Conservation (phyloP, 2,329 filamentous ascomycete species). For the Beauveria sp. region DNA sequence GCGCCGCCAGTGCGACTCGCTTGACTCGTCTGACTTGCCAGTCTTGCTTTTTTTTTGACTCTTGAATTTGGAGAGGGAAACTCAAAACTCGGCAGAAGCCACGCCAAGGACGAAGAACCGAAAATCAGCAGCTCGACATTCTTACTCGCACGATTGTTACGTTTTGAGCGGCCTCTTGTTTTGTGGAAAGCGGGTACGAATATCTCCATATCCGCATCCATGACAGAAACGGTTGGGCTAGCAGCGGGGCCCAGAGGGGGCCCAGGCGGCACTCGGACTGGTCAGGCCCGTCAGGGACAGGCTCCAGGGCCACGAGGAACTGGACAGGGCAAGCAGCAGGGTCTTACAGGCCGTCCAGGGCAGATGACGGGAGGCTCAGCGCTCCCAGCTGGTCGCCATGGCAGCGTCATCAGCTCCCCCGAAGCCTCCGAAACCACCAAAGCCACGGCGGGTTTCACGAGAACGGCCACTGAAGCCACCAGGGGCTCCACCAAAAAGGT, state of each 20-base stretch:
- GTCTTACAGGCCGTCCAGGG: background rate
- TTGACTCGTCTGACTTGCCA: no score
- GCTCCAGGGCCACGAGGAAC: background rate
- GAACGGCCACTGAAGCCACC: background rate
- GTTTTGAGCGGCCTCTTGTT: no score
- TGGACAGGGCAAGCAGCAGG: background rate
- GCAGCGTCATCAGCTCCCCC: no score
- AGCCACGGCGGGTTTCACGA: background rate
- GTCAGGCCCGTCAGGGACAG: background rate
- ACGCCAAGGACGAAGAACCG: background rate
- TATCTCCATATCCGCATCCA: background rate
- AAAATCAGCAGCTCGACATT: background rate
- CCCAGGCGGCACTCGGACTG: background rate
- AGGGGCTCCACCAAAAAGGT: background rate
- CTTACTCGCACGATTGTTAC: background rate
- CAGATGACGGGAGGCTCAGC: background rate
- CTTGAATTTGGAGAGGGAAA: background rate
- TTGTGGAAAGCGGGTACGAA: background rate
- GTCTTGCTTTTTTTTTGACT: background rate
- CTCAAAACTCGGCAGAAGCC: background rate
- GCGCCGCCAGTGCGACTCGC: no score
- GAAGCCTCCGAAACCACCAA: background rate
- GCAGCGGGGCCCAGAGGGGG: background rate
- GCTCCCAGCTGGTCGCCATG: background rate
- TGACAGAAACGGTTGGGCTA: conserved; percentile 8